phyloP scores from a whole-genome alignment of 1,284 basidiomycete species.

The Cutaneotrichosporon cavernicola region DNA sequence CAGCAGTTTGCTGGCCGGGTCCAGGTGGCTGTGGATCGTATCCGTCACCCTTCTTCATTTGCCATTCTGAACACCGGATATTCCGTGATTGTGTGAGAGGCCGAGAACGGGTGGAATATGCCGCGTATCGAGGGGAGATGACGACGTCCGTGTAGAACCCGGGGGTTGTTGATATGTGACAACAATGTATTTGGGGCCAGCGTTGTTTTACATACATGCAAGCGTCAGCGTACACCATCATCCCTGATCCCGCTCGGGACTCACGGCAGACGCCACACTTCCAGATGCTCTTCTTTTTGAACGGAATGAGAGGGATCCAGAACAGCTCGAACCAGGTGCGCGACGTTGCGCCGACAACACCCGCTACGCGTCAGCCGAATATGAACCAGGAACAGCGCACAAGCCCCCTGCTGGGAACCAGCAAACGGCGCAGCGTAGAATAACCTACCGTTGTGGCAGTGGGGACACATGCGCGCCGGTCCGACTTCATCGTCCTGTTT shows the following conservation, averaged over 20 bases:
- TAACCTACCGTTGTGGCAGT: conserved; percentile 46
- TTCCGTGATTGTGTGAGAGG: not conserved
- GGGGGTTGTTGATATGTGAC: not conserved
- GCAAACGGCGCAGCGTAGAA: not conserved
- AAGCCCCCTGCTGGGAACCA: not conserved
- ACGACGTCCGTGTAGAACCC: not conserved
- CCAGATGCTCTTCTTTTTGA: conserved; percentile 43
- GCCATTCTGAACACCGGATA: conserved; percentile 18
- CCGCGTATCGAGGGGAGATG: not conserved
- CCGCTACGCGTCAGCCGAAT: conserved; percentile 18
- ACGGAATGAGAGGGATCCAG: conserved; percentile 50
- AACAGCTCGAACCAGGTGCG: conserved; percentile 49
- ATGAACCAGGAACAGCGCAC: not conserved
- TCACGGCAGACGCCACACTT: conserved; percentile 47
- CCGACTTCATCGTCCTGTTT: conserved; percentile 35
- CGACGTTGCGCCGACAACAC: conserved; percentile 33
- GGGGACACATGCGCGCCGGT: conserved; percentile 41
- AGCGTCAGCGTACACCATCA: not conserved
- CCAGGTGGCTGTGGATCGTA: conserved; percentile 25
- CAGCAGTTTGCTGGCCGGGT: conserved; percentile 1
- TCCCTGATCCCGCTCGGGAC: conserved; percentile 18
- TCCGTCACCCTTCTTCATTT: conserved; percentile 28
- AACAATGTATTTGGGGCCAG: not conserved
- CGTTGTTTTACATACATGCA: not conserved
- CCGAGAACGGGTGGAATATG: not conserved